Conservation (phyloP, 164 flowering plant species). For the grape (Vitis vinifera) region DNA sequence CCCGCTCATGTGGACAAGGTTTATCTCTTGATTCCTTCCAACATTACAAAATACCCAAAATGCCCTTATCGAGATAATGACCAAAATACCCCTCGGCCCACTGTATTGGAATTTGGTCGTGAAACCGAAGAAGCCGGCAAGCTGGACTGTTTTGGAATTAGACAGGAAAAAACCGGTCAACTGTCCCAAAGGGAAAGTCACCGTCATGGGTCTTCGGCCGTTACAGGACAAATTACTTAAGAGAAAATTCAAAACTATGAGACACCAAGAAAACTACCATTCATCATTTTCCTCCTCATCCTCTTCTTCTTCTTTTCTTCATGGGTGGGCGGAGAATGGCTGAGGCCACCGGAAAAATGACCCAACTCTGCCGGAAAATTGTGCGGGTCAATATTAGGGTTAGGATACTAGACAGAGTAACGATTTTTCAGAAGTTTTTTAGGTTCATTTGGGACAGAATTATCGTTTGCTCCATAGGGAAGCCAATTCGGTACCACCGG, state of each 20-base stretch:
- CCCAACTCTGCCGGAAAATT: constrained; percentile 55
- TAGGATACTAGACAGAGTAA: constrained; percentile 33
- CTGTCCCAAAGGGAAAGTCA: constrained; percentile 30
- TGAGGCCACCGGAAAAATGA: constrained; percentile 52
- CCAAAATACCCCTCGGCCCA: constrained; percentile 14
- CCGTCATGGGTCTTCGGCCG: constrained; percentile 13
- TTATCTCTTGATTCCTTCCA: background rate
- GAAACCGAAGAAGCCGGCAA: constrained; percentile 42
- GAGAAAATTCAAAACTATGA: background rate
- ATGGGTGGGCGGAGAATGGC: constrained; percentile 7
- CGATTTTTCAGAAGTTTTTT: constrained; percentile 47
- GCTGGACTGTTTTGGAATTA: constrained; percentile 33
- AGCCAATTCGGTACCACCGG: constrained; percentile 41
- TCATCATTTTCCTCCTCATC: background rate
- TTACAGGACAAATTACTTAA: background rate
- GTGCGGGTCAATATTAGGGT: constrained; percentile 39
- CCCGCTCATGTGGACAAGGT: background rate
- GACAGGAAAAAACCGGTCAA: constrained; percentile 51
- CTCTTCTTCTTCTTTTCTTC: background rate
- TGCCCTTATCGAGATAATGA: constrained; percentile 8
- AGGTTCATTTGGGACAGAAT: constrained; percentile 59
- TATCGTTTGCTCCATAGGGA: constrained; percentile 55
- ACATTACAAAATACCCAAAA: constrained; percentile 3
- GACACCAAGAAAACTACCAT: constrained; percentile 1
- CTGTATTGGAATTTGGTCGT: background rate